Evolutionary conservation across 2,329 filamentous ascomycete genomes (phyloP), one percentile per base, ranked within the genome.

Genomic region (Colletotrichum graminicola): DNA sequence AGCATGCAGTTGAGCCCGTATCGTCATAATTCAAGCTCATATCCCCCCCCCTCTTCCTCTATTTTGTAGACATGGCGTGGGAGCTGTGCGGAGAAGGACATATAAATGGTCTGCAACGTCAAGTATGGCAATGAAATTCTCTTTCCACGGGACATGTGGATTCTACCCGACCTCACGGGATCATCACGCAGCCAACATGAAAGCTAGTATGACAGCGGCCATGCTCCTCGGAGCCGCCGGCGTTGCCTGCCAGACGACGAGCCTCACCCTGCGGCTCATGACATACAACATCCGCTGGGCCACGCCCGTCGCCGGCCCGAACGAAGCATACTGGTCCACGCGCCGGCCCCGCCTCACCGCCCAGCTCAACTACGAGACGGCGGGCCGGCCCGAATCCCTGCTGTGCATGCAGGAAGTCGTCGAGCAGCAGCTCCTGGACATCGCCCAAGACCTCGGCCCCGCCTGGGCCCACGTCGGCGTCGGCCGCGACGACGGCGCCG

Each of bases 401-500:
- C 78, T 87, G 51, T 86, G 84, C 73, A 77, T 87, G 29, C 85
- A 87, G 76, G 86, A 87, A 78, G 85, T 85, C 11, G 78, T 87
- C 5, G 78, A 85, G 67, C 65, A 76, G 11, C 85, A 87, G 69
- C 78, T 87, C 3, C 52, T 77, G 29, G 83, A 86, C 71, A 77
- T 87, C 18, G 74, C 84, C 51, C 18, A 59, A 26, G 79, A 79
- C 5, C 80, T 88, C 3, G 83, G 83, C 29, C 23, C 75, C 3
- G 73, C 71, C 45, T 90, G 88, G 88, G 75, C 80, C 5, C 84
- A 85, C 73, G 82, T 90, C 62, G 89, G 89, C 16, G 84, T 89
- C 3, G 89, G 87, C 14, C 84, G 89, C 29, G 85, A 90, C 57
- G 88, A 90, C 77, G 91, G 92, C 29, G 81, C 83, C 41, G 75